Conservation (phyloP, 2,329 filamentous ascomycete genomes). For the Aureobasidium sp. region DNA sequence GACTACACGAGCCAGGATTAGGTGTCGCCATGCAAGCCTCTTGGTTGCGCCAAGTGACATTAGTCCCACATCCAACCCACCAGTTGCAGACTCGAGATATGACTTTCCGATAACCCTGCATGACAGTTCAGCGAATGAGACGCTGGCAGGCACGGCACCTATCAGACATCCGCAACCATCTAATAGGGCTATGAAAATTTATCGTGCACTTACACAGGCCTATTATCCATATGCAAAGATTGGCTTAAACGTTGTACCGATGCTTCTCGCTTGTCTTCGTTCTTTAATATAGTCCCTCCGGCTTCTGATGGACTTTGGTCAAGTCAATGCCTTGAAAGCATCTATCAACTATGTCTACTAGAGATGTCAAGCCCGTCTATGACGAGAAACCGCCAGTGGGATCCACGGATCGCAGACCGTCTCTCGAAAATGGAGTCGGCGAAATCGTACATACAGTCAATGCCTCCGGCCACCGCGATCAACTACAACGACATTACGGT, state of each 20-base stretch:
- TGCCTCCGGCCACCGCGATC: slow-evolving; percentile 55
- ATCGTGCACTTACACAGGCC: not conserved
- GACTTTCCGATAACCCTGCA: slow-evolving; percentile 1
- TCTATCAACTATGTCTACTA: not conserved
- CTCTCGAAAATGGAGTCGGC: slow-evolving; percentile 22
- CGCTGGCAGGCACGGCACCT: not conserved
- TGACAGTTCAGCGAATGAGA: not conserved
- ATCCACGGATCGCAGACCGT: slow-evolving; percentile 10
- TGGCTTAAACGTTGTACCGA: not conserved
- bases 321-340: not conserved
- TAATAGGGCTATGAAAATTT: not conserved
- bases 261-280: not conserved
- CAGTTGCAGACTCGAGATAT: not conserved
- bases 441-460: slow-evolving; percentile 41
- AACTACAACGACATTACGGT: slow-evolving; percentile 54
- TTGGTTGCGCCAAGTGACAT: not conserved
- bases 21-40: not conserved
- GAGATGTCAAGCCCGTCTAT: not conserved
- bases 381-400: not conserved
- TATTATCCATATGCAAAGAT: slow-evolving; percentile 6
- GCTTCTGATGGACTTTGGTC: not conserved
- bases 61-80: not conserved
- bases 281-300: not conserved
- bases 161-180: not conserved
- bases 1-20: not conserved